Base-by-base conservation (phyloP, 2,329 filamentous ascomycete species). In the Camillea tinctor region DNA sequence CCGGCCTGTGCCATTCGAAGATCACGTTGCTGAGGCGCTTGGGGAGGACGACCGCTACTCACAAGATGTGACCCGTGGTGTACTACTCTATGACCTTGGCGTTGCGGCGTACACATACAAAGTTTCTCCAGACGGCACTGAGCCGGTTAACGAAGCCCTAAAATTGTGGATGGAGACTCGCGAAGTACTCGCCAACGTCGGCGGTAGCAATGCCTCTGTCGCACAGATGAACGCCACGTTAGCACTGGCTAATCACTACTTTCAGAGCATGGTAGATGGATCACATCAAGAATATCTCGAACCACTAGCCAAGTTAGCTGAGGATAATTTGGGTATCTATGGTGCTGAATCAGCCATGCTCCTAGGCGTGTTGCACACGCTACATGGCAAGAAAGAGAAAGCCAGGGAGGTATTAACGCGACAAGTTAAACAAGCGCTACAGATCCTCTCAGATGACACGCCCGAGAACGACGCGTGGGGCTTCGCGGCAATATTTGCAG, bases 191-290 rank as follows among this genome's bases (percentile, higher is more conserved):
- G 57, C 48, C 21, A 54, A 58, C 15, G 44, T 67, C 17, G 66
- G 66, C 49, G 66, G 66, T 4, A n/a, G 5, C 5, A 65, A 66
- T 24, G 63, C 64, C 44, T 64, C 22, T 6, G 50, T 50, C 2
- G 52, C 23, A 17, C 51, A 52, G 22, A 22, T 22, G 11, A 52
- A 54, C 7, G 66, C 65, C 11, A 64, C 59, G 8, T 52, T 55
- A 15, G 64, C 64, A 1, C 58, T 68, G 4, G 58, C 65, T 17
- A 62, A 63, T 20, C 60, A 67, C 40, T 68, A 69, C 36, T 69
- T 68, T 60, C 65, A 68, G 15, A 63, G 52, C 21, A 64, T 67
- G 62, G 15, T 62, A 49, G 60, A 66, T 4, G 58, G 54, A 1
- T 40, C 60, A 4, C 53, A 61, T 20, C 23, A 56, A 1, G 59